phyloP scores from a whole-genome alignment of 495 filamentous ascomycete genomes.

The Podospora fimiseda region DNA sequence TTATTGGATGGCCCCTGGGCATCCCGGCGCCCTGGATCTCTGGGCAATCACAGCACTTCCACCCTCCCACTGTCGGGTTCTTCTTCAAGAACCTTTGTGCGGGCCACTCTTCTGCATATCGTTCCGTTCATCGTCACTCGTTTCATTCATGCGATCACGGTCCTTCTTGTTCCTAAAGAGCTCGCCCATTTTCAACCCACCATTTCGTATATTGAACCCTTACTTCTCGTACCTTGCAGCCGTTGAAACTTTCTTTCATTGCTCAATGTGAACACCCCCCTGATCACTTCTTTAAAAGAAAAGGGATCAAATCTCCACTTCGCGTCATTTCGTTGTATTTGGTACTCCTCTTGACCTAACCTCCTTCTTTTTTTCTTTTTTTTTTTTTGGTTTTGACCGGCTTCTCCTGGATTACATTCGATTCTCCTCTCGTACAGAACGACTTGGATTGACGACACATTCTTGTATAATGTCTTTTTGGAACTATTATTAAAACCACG shows the following conservation, averaged over 20 bases:
- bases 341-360: neutral
- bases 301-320: conserved; percentile 3
- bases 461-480: conserved; percentile 13
- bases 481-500: neutral
- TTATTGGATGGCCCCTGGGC: neutral
- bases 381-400: neutral
- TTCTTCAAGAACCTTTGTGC: neutral
- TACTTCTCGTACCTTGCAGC: too few species aligned
- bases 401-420: neutral
- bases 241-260: too few species aligned
- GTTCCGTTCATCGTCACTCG: too few species aligned
- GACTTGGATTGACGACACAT: neutral
- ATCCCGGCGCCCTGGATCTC: conserved; percentile 19
- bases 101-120: neutral
- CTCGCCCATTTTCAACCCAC: too few species aligned
- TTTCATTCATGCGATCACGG: too few species aligned
- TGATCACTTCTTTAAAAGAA: too few species aligned
- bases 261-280: too few species aligned
- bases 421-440: too few species aligned
- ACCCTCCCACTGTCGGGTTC: neutral
- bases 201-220: too few species aligned
- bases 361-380: neutral
- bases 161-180: too few species aligned
- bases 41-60: conserved; percentile 4
- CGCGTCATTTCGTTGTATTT: conserved; percentile 5